Conservation (phyloP, 768 basidiomycete species). For the Rhodosporidiobolus odoratus region DNA sequence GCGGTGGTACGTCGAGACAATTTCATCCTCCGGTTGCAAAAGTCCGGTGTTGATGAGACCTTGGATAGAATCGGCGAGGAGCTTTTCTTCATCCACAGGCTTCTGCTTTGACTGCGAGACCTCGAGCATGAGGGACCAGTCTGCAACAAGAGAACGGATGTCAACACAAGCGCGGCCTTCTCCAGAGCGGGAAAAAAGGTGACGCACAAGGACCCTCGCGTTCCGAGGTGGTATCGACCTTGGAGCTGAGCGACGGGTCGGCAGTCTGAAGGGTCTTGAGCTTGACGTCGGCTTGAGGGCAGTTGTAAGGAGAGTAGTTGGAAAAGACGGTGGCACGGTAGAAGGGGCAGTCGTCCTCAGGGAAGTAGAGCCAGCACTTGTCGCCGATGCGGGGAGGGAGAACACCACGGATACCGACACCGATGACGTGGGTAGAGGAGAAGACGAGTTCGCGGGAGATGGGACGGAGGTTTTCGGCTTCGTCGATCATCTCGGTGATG, state of each 20-base stretch:
- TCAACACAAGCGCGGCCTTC: neutral
- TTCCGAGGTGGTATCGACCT: conserved; percentile 39
- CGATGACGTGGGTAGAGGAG: conserved; percentile 48
- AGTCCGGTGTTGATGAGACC: conserved; percentile 46
- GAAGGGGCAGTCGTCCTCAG: conserved; percentile 49
- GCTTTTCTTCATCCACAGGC: conserved; percentile 46
- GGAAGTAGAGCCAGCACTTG: conserved; percentile 48
- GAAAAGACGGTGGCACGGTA: conserved; percentile 50
- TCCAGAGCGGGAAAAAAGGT: neutral
- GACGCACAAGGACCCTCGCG: conserved; percentile 42
- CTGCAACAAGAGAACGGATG: conserved; percentile 16
- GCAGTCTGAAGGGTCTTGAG: conserved; percentile 47
- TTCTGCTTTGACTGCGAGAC: conserved; percentile 48
- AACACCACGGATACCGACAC: conserved; percentile 47
- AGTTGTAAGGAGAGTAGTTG: conserved; percentile 49
- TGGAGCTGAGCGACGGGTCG: conserved; percentile 42
- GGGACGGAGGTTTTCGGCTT: conserved; percentile 39
- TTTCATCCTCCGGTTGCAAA: conserved; percentile 46
- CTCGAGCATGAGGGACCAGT: conserved; percentile 50
- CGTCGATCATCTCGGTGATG: conserved; percentile 43
- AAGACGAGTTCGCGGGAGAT: conserved; percentile 44
- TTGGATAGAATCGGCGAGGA: conserved; percentile 47
- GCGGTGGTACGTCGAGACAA: conserved; percentile 47
- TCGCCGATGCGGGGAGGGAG: conserved; percentile 47
- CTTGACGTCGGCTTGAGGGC: conserved; percentile 39